Percentiles rank a stretch among this genome's conserved stretches.
Conservation (phyloP, 75 land plant genomes). For the Pseudotsuga menziesii region DNA sequence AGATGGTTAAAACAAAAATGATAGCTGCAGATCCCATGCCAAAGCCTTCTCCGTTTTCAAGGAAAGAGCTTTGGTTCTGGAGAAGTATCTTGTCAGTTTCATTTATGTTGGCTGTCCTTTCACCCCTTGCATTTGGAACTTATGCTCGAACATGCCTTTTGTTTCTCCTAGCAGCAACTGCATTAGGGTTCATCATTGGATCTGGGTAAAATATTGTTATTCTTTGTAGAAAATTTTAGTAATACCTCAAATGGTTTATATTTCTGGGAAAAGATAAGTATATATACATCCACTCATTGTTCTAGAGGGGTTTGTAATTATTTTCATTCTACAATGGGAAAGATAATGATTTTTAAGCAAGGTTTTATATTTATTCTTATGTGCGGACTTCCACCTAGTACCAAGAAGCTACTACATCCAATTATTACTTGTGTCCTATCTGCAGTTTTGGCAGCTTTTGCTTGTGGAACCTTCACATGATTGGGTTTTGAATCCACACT, state of each 20-base stretch:
- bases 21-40: conserved; percentile 71
- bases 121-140: conserved; percentile 71
- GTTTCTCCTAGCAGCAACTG: conserved; percentile 78
- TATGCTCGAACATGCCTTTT: conserved; percentile 75
- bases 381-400: conserved; percentile 61
- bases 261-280: not conserved
- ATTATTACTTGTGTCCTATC: conserved; percentile 83
- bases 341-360: not conserved
- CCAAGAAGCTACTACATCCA: conserved; percentile 85
- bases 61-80: conserved; percentile 60
- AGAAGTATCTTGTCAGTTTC: conserved; percentile 39
- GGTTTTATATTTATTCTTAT: not conserved
- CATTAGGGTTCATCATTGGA: conserved; percentile 87
- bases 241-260: not conserved
- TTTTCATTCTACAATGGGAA: not conserved
- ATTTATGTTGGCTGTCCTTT: conserved; percentile 50
- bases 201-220: conserved; percentile 44
- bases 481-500: conserved; percentile 71
- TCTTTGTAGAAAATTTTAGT: not conserved
- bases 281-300: not conserved
- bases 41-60: conserved; percentile 85
- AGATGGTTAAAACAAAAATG: conserved; percentile 79
- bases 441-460: conserved; percentile 77
- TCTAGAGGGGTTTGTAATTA: not conserved
- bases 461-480: conserved; percentile 58